Conservation (phyloP, 345 rosid species). For the Rhodamnia rubescens region DNA sequence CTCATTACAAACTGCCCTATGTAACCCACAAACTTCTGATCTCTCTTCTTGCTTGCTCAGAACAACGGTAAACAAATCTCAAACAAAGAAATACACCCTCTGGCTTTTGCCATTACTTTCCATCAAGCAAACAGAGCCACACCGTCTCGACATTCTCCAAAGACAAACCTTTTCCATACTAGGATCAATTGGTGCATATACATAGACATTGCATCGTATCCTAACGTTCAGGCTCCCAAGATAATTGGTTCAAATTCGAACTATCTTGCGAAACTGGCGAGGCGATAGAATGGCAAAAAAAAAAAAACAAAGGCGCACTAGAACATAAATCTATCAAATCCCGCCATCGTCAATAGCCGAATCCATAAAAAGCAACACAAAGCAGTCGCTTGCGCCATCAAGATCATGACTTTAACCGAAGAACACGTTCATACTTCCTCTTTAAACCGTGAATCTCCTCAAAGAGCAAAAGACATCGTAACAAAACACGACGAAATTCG, state of each 20-base stretch:
- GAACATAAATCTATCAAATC: neutral
- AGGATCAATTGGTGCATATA: neutral
- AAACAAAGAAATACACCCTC: neutral
- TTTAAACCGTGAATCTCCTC: neutral
- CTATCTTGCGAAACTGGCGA: neutral
- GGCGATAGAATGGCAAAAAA: no score
- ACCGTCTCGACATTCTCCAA: neutral
- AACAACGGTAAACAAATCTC: neutral
- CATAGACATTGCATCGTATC: neutral
- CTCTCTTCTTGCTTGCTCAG: neutral
- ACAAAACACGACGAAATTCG: neutral
- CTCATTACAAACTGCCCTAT: neutral
- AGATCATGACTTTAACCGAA: neutral
- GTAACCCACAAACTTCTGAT: neutral
- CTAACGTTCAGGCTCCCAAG: neutral
- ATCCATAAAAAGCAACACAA: neutral
- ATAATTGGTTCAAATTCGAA: neutral
- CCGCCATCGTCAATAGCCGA: neutral
- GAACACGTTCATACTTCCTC: neutral
- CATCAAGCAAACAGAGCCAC: neutral
- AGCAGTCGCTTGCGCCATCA: neutral
- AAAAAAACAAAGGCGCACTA: neutral
- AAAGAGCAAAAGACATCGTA: neutral
- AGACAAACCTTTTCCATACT: accelerated
- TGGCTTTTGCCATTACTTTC: neutral